Evolutionary conservation across 129 eudicot species (phyloP), one percentile per base, ranked within the genome.

Genomic region (Flaveria brownii): DNA sequence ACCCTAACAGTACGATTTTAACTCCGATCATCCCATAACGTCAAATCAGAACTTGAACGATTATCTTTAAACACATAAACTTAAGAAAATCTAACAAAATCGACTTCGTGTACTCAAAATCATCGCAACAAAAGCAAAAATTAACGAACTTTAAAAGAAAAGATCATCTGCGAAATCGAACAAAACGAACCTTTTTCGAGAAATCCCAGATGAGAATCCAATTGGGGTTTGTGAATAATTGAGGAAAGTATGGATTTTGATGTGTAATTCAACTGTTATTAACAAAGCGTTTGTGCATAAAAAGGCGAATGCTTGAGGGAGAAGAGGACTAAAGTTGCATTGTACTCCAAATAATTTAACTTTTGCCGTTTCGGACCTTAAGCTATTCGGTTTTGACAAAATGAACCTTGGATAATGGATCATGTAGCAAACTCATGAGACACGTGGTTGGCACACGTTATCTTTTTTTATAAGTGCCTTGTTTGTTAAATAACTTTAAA

Each of bases 401-500:
- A 17, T 33, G 52, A 33, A 12, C 36, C 66, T 36, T 36, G 41
- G 41, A 36, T 36, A 36, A 36, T 36, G 50, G 71, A n/a, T 39
- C 45, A 66, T 18, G 23, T 15, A 33, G 75, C 62, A 70, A 70
- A 70, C 61, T 39, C 61, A 25, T 26, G 45, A 47, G 45, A 70
- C 75, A 71, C 75, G 47, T 71, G 75, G 28, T 71, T 71, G 63
- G 63, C 75, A 71, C 62, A 49, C 36, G n/a, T 71, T 50, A 51
- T 51, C 25, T 36, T 9, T 55, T 20, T 9, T 15, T 70, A 7
- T 70, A 70, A 49, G 75, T 70, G 45, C 45, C n/a, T 26, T 23
- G 13, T 25, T 60, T 25, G 26, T 60, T 60, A 3, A 4, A 60
- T 25, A 33, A 16, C 23, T 64, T 30, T 30, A 6, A 33, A 28